phyloP scores from a whole-genome alignment of 257 asterid genomes.

The Paraleonurus japonicus region DNA sequence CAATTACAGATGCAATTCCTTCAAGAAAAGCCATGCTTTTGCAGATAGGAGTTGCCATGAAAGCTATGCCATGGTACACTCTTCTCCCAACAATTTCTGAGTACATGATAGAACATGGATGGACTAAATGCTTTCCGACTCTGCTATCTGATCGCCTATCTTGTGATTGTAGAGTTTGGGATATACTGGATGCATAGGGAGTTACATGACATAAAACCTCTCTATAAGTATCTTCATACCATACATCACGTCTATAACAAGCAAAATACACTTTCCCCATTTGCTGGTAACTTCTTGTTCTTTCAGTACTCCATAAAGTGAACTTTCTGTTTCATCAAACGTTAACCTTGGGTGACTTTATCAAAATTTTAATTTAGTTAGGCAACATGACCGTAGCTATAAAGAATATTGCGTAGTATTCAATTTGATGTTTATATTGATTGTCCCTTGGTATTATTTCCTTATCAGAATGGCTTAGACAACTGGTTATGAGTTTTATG shows the following conservation, averaged over 20 bases:
- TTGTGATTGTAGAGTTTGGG: constrained; percentile 82
- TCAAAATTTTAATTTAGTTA: background rate
- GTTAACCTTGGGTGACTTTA: background rate
- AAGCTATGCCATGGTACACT: constrained; percentile 93
- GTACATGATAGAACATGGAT: constrained; percentile 85
- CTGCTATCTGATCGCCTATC: constrained; percentile 48
- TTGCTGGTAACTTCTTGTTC: constrained; percentile 67
- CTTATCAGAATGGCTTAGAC: background rate
- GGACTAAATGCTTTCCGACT: constrained; percentile 76
- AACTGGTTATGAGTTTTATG: background rate
- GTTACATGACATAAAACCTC: constrained; percentile 91
- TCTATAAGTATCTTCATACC: constrained; percentile 90
- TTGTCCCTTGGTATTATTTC: background rate
- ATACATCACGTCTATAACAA: constrained; percentile 97
- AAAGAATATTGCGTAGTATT: background rate
- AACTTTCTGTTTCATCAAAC: constrained; percentile 6
- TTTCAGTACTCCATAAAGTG: background rate
- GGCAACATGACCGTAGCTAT: background rate
- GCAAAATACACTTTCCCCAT: constrained; percentile 97
- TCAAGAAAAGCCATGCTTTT: constrained; percentile 78
- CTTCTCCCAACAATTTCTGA: constrained; percentile 84
- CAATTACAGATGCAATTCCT: constrained; percentile 77
- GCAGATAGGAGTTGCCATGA: constrained; percentile 95
- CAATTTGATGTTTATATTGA: background rate
- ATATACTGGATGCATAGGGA: constrained; percentile 99